phyloP scores from a whole-genome alignment of 345 rosid species.

The Euphorbia peplus region DNA sequence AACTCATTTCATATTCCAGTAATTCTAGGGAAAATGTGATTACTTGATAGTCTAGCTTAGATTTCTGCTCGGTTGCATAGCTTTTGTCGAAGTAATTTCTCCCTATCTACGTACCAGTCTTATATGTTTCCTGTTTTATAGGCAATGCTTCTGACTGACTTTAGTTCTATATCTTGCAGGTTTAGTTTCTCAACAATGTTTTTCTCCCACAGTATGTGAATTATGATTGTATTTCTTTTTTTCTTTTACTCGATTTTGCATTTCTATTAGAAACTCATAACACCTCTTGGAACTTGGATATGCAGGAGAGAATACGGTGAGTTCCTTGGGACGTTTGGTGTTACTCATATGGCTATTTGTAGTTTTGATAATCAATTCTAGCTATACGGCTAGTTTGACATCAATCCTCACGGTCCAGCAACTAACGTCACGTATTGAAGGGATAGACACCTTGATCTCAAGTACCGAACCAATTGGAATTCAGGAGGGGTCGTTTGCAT shows the following conservation, averaged over 20 bases:
- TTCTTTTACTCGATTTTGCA: not conserved
- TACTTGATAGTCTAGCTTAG: not conserved
- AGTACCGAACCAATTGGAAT: constrained; percentile 70
- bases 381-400: constrained; percentile 95
- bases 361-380: constrained; percentile 89
- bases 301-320: constrained; percentile 85
- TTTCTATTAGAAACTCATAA: not conserved
- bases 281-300: constrained; percentile 15
- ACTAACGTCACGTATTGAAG: constrained; percentile 68
- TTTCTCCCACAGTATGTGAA: constrained; percentile 86
- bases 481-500: constrained; percentile 83
- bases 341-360: constrained; percentile 89
- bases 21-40: not conserved
- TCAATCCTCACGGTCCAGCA: constrained; percentile 93
- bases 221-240: constrained; percentile 2
- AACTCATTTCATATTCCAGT: not conserved
- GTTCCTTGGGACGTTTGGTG: constrained; percentile 78
- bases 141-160: constrained; percentile 7
- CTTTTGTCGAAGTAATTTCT: not conserved
- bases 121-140: constrained; percentile 2
- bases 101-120: not conserved
- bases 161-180: constrained; percentile 55
- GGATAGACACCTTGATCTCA: constrained; percentile 68
- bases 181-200: constrained; percentile 99
- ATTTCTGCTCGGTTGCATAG: not conserved